phyloP scores from a whole-genome alignment of 257 asterid species.

The Solanum appendiculatum region DNA sequence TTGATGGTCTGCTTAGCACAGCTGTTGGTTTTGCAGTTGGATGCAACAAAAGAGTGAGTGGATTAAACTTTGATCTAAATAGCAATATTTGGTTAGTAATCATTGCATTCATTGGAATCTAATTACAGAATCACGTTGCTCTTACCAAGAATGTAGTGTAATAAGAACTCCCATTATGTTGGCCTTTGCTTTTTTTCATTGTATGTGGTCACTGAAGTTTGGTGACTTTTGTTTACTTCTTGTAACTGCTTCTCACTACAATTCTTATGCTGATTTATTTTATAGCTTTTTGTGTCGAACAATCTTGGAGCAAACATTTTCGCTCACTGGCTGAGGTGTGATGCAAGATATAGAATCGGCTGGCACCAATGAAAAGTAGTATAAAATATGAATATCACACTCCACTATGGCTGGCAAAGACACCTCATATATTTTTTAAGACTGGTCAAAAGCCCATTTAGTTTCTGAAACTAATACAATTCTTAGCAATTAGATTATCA shows the following conservation, averaged over 20 bases:
- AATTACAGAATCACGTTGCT: neutral
- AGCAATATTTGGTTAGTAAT: neutral
- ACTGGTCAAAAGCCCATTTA: neutral
- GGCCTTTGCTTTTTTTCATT: neutral
- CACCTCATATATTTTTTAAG: neutral
- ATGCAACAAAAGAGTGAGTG: constrained; percentile 83
- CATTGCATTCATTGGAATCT: neutral
- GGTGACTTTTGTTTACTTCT: neutral
- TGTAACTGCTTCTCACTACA: neutral
- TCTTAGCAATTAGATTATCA: neutral
- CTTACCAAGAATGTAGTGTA: neutral
- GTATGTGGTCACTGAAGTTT: neutral
- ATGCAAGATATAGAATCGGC: neutral
- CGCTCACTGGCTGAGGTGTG: neutral
- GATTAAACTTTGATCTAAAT: neutral
- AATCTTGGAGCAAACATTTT: neutral
- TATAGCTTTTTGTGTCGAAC: neutral
- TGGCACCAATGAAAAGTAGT: neutral
- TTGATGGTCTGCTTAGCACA: constrained; percentile 92
- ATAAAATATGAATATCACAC: neutral
- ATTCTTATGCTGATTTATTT: neutral
- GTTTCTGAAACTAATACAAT: neutral
- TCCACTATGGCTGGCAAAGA: neutral
- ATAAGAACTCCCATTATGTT: neutral
- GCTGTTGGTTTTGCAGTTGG: constrained; percentile 93